Base-by-base conservation (phyloP, 345 rosid species). In the Salix caprea region DNA sequence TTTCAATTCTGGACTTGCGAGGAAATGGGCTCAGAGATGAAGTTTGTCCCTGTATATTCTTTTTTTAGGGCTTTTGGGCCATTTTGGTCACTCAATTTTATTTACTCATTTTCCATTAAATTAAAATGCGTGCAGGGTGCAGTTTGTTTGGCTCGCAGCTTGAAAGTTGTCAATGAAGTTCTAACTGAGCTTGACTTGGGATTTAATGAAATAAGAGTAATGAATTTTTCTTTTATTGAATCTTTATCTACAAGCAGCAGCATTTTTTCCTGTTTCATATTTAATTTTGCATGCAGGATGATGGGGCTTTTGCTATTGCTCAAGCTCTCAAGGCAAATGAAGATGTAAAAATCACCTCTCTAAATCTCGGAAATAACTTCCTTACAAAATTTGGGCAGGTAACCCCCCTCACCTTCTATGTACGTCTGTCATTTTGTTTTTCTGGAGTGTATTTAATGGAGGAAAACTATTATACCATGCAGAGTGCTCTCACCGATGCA, bases 331-430 rank as follows among this genome's bases (percentile, higher is more conserved):
- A 95, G 87, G 89, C 96, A 26, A 95, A 93, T 74, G 97, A 90
- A 87, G 97, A 93, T 81, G 97, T 91, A 13, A 88, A 91, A 2
- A 89, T 95, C 48, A 81, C 91, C 73, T 91, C 97, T 12, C 76
- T 95, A 70, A 91, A 93, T 83, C 97, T 95, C 1, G 90, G 92
- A 52, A 93, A 86, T 75, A 95, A 95, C 86, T 91, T 95, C 84
- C 89, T 95, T 74, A 91, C 97, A 52, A 95, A 95, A 84, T 93
- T 93, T 83, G 97, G 99, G 65, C 99, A 95, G 97, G 97, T 95
- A 84, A 77, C 50, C 6, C 30, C 7, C 32, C 14, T 10, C 32
- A 36, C 15, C 19, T 14, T 30, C 32, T 65, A 11, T 28, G 3
- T 58, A 34, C 39, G 24, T n/a, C 61, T n/a, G 8, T 18, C 0